Evolutionary conservation across 1,284 basidiomycete species (phyloP).

Genomic region (Microbotryum lychnidis-dioicae): DNA sequence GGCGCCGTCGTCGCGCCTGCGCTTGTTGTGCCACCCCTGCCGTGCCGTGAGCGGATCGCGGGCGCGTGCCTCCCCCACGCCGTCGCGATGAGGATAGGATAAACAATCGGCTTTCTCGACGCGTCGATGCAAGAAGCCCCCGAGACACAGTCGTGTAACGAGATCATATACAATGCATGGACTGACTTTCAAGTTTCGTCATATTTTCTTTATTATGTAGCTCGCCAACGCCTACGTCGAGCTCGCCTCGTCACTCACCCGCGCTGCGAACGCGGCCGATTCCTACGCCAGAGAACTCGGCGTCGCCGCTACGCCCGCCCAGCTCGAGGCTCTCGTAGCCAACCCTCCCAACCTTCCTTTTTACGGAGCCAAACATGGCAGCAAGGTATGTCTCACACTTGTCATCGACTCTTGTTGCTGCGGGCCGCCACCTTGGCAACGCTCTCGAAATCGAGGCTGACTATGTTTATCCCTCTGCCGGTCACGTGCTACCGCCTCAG

Average conservation of each 20-base stretch:
- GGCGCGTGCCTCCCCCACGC: not conserved
- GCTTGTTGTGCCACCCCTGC: not conserved
- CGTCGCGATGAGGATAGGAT: not conserved
- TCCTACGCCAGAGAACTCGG: conserved; percentile 37
- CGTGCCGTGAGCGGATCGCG: not conserved
- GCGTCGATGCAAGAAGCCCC: not conserved
- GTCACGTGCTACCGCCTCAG: not conserved
- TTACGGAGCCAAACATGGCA: conserved; percentile 2
- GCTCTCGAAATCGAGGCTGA: not conserved
- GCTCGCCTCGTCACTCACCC: conserved; percentile 41
- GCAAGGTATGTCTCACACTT: not conserved
- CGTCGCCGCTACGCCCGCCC: conserved; percentile 19
- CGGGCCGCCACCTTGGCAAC: not conserved
- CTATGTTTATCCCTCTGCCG: not conserved
- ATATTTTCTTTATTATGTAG: conserved; percentile 3
- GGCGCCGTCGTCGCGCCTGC: not conserved
- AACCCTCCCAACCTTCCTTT: conserved; percentile 28
- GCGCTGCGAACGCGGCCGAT: conserved; percentile 39
- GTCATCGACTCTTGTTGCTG: not conserved
- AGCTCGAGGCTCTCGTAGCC: conserved; percentile 28
- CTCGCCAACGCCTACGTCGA: conserved; percentile 36
- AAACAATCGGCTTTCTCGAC: not conserved
- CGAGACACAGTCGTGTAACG: not conserved
- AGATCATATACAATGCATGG: no score
- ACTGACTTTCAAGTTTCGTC: not conserved